Percentiles rank a stretch among this genome's conserved stretches.
Conservation (phyloP, 495 filamentous ascomycete genomes). For the Diplogelasinospora grovesii region DNA sequence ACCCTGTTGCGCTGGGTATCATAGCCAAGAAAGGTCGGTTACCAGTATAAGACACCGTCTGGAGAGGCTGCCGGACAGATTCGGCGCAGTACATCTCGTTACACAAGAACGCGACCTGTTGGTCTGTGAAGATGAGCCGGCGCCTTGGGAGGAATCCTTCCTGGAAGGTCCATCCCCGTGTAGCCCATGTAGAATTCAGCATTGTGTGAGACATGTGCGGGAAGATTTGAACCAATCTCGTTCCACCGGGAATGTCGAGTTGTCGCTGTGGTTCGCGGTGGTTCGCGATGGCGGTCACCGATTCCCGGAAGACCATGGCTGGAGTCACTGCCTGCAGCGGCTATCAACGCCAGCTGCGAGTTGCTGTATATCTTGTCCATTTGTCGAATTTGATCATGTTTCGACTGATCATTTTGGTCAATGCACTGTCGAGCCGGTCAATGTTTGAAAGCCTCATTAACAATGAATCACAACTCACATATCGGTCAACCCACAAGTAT, state of each 20-base stretch:
- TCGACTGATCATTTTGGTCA: constrained; percentile 8
- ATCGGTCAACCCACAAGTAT: constrained; percentile 21
- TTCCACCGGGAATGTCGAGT: too few species aligned
- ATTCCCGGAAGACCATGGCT: constrained; percentile 20
- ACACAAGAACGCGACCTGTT: constrained; percentile 31
- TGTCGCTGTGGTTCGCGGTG: background rate
- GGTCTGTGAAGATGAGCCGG: constrained; percentile 8
- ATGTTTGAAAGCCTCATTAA: too few species aligned
- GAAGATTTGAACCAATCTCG: background rate
- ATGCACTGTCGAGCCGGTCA: too few species aligned
- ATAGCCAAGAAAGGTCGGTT: too few species aligned
- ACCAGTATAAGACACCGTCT: too few species aligned
- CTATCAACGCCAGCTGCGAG: constrained; percentile 17
- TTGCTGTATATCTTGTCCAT: constrained; percentile 22
- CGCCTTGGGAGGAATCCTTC: constrained; percentile 30
- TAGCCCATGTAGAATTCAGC: constrained; percentile 16
- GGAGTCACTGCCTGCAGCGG: constrained; percentile 14
- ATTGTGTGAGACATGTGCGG: background rate
- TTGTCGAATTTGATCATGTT: constrained; percentile 7
- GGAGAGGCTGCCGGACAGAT: too few species aligned
- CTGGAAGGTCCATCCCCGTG: constrained; percentile 39
- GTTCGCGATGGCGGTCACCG: background rate
- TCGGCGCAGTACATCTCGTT: constrained; percentile 7
- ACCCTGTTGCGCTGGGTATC: too few species aligned
- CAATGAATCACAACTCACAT: too few species aligned